Evolutionary conservation across 192 early-diverging fungal species (phyloP).

Genomic region (Backusella morwellensis): DNA sequence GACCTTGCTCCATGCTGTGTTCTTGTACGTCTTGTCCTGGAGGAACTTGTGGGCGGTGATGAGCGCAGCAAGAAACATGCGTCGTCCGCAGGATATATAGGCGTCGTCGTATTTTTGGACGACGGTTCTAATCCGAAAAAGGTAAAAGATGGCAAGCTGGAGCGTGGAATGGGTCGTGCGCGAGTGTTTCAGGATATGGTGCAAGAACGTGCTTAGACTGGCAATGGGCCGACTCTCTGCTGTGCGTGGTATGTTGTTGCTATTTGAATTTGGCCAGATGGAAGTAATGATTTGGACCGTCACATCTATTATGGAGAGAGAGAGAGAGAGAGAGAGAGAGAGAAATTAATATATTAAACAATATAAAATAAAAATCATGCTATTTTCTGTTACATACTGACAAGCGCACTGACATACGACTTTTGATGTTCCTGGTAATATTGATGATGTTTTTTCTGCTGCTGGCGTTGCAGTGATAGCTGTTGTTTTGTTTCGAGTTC

Average conservation of each 20-base stretch:
- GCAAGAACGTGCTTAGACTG: constrained; percentile 45
- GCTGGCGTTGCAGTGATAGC: background rate
- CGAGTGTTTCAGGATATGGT: constrained; percentile 56
- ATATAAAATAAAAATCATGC: background rate
- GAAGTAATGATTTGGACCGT: constrained; percentile 7
- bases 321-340: background rate
- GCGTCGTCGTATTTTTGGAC: constrained; percentile 9
- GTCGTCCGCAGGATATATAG: constrained; percentile 61
- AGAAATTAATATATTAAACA: background rate
- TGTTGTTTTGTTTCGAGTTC: background rate
- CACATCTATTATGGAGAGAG: background rate
- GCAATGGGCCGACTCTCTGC: constrained; percentile 13
- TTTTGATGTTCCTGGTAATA: constrained; percentile 8
- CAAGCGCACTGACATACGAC: constrained; percentile 19
- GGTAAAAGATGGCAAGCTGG: constrained; percentile 58
- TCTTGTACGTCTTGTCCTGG: constrained; percentile 83
- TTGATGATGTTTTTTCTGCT: background rate
- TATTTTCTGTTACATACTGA: background rate
- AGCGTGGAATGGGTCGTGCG: constrained; percentile 59
- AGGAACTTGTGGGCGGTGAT: constrained; percentile 89
- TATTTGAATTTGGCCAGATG: constrained; percentile 13
- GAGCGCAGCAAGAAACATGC: constrained; percentile 82
- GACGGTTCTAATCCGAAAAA: constrained; percentile 30
- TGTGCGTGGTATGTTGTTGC: background rate
- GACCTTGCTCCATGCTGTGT: constrained; percentile 88